These are phyloP conservation scores for Posidonia oceanica DNA, from an alignment of 116 monocot species.

Conservation along the genomic window DNA sequence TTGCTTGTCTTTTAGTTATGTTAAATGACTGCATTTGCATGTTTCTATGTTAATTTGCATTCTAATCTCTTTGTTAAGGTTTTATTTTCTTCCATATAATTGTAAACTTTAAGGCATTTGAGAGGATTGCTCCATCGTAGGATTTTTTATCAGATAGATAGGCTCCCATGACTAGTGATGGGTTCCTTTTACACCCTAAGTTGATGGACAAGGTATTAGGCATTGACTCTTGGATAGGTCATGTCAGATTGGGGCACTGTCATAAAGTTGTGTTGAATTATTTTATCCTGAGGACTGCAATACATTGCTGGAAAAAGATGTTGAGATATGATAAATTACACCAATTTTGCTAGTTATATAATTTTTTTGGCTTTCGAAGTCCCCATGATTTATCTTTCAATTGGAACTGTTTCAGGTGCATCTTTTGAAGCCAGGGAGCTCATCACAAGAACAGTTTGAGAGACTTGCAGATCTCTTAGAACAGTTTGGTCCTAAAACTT, in stretches of 20 bases:
- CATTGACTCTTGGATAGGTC: no score
- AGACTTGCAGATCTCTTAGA: constrained; percentile 67
- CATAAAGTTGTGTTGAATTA: no score
- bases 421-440: constrained; percentile 69
- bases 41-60: no score
- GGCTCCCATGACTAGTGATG: no score
- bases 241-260: no score
- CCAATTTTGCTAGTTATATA: neutral
- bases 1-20: neutral
- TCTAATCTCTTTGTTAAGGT: no score
- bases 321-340: neutral
- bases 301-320: neutral
- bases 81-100: no score
- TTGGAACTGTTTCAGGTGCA: constrained; percentile 46
- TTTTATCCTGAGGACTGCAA: no score
- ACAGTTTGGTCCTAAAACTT: constrained; percentile 47
- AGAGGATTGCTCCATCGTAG: no score
- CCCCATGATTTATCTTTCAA: neutral
- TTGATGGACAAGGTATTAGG: no score
- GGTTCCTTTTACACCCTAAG: no score
- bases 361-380: neutral
- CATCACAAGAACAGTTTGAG: constrained; percentile 67
- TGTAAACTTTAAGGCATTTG: neutral
- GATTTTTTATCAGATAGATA: no score
- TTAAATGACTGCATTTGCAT: neutral